Evolutionary conservation across 2,329 filamentous ascomycete genomes (phyloP).

Genomic region (Pleomassaria siparia): DNA sequence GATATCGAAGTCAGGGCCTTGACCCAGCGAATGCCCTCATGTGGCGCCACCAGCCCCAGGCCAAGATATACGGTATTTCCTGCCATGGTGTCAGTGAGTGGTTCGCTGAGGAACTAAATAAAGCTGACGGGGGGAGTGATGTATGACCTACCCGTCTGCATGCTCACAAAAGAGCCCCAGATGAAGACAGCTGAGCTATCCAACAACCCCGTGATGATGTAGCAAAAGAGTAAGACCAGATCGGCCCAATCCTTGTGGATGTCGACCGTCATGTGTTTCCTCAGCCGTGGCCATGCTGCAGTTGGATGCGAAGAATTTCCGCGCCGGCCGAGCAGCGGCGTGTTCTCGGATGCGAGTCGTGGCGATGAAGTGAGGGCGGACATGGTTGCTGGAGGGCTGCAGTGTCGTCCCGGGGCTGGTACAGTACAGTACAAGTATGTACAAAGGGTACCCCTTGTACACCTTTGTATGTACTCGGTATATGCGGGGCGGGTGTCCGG

Average conservation of each 20-base stretch:
- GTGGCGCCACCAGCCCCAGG: slow-evolving; percentile 66
- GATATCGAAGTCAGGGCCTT: slow-evolving; percentile 71
- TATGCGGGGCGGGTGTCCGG: no score
- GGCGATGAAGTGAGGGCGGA: slow-evolving; percentile 7
- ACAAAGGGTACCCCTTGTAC: no score
- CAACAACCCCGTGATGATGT: slow-evolving; percentile 74
- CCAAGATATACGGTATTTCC: slow-evolving; percentile 79
- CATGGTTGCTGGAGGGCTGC: slow-evolving; percentile 12
- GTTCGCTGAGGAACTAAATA: slow-evolving; percentile 26
- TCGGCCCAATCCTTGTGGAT: slow-evolving; percentile 67
- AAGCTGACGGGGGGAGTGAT: not conserved
- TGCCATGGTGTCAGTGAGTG: slow-evolving; percentile 29
- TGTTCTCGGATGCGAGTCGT: slow-evolving; percentile 1
- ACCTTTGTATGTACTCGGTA: no score
- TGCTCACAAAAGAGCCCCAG: slow-evolving; percentile 79
- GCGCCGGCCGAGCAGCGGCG: slow-evolving; percentile 33
- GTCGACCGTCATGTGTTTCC: slow-evolving; percentile 47
- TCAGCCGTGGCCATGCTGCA: slow-evolving; percentile 15
- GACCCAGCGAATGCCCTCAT: slow-evolving; percentile 61
- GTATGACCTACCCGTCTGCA: slow-evolving; percentile 68
- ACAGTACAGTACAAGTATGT: not conserved
- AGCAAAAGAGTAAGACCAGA: slow-evolving; percentile 69
- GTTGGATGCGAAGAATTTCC: slow-evolving; percentile 18
- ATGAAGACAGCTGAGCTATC: slow-evolving; percentile 76
- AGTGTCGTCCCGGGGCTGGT: not conserved